A percentile compares a stretch with the other conserved stretches of the same genome.
phyloP scores from a whole-genome alignment of 495 filamentous ascomycete genomes.

The Trichoderma asperelloides region DNA sequence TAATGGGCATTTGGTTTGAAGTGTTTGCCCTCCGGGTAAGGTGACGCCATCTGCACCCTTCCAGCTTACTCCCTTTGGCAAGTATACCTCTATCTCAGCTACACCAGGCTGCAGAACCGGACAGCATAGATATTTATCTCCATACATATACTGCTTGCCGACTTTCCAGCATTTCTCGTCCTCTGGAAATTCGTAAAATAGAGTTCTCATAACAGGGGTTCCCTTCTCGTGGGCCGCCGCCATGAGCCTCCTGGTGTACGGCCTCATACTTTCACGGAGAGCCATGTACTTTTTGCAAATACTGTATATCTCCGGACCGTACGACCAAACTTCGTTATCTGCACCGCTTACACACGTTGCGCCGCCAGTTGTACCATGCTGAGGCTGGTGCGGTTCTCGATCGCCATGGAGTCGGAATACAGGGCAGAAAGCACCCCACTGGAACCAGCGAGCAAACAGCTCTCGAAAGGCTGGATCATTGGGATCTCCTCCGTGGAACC shows the following conservation, averaged over 20 bases:
- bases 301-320: constrained; percentile 44
- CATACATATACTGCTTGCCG: constrained; percentile 48
- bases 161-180: constrained; percentile 41
- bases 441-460: constrained; percentile 52
- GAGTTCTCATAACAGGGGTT: constrained; percentile 43
- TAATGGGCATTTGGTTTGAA: constrained; percentile 38
- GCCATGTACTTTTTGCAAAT: constrained; percentile 47
- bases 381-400: constrained; percentile 42
- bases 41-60: constrained; percentile 28
- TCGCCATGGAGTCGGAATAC: constrained; percentile 53
- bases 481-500: constrained; percentile 49
- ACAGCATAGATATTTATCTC: constrained; percentile 41
- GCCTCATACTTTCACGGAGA: constrained; percentile 43
- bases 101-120: constrained; percentile 39
- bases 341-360: constrained; percentile 30
- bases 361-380: constrained; percentile 26
- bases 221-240: constrained; percentile 45
- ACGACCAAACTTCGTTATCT: constrained; percentile 52
- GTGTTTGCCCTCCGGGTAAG: constrained; percentile 7
- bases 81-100: constrained; percentile 34
- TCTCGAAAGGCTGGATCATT: constrained; percentile 45
- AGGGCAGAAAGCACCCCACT: constrained; percentile 52
- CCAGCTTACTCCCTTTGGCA: constrained; percentile 39
- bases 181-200: constrained; percentile 49
- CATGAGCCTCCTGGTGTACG: constrained; percentile 45